These are phyloP conservation scores for Saccharomyces hybrid DNA, from an alignment of 1,139 yeast species.

Conservation along the genomic window DNA sequence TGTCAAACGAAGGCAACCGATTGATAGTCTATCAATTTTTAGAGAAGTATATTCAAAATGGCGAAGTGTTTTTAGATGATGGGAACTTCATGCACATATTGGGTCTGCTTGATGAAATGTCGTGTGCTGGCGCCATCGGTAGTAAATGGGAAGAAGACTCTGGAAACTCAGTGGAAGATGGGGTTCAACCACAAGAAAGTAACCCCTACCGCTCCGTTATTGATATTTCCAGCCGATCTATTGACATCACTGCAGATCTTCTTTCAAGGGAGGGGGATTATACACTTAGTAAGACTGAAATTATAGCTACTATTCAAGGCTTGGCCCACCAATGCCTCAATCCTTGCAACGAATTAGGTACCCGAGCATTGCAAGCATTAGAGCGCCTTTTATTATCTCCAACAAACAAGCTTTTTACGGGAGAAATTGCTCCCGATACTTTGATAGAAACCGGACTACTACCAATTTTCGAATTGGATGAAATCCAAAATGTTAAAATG, in stretches of 20 bases:
- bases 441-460: slow-evolving; percentile 67
- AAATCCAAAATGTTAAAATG: slow-evolving; percentile 47
- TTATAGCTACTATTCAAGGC: slow-evolving; percentile 63
- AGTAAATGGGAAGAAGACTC: slow-evolving; percentile 66
- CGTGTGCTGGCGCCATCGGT: slow-evolving; percentile 76
- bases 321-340: slow-evolving; percentile 84
- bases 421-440: slow-evolving; percentile 39
- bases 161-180: slow-evolving; percentile 38
- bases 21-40: slow-evolving; percentile 49
- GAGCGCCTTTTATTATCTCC: slow-evolving; percentile 38
- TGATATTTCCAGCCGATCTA: slow-evolving; percentile 52
- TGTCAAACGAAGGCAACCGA: slow-evolving; percentile 40
- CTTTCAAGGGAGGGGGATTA: too few relatives aligned
- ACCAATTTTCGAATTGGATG: slow-evolving; percentile 52
- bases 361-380: slow-evolving; percentile 52
- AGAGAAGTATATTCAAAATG: slow-evolving; percentile 37
- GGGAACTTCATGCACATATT: slow-evolving; percentile 56
- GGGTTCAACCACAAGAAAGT: slow-evolving; percentile 39
- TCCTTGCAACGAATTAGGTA: slow-evolving; percentile 72
- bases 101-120: slow-evolving; percentile 70
- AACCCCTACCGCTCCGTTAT: slow-evolving; percentile 49
- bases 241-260: slow-evolving; percentile 45
- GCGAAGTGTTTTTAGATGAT: slow-evolving; percentile 37
- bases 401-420: slow-evolving; percentile 28
- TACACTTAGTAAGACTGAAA: slow-evolving; percentile 25